Base-by-base conservation (phyloP, 371 early-diverging fungal species). In the Apophysomyces trapeziformis region DNA sequence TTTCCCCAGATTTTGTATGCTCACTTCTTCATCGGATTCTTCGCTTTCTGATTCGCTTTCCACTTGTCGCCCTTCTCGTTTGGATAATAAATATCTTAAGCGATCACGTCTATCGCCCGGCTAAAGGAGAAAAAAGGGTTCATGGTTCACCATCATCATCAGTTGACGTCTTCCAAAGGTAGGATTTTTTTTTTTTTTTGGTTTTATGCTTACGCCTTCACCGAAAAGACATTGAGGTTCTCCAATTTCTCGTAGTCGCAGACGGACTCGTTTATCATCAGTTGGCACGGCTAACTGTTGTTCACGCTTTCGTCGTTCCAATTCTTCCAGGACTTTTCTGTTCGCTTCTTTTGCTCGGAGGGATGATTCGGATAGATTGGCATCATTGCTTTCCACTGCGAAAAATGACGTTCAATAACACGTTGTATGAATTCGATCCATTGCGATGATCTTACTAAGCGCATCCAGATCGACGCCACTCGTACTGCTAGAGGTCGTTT, bases 191-290 rank as follows among this genome's bases (percentile, higher is more conserved):
- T 26, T 26, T 26, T 26, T 26, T 26, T 26, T 26, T 26, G 26
- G 26, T n/a, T 41, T 6, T 21, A 21, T 38, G 70, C 80, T 70
- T 90, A 94, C 95, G 44, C 95, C 96, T 88, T 98, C 98, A 46
- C 91, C 97, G 72, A 98, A 98, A 2, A 96, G 78, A 66, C 94
- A 94, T 61, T 92, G 88, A 0, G 98, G 98, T 61, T 96, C 92
- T 1, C 86, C 88, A 43, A 91, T 76, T 41, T 93, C 91, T 58
- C 95, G 83, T 56, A 98, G 83, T 61, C 85, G 77, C 39, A 79
- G 80, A 18, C 93, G 77, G 26, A 98, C 98, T 58, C 89, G 83
- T 11, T 71, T 71, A 76, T 98, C 98, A 60, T 95, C 94, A 4
- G 98, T 98, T 7, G 98, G 98, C 0, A 97, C 94, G 6, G 94